Base-by-base conservation (phyloP, 805 yeast genomes). In the Nakazawaea molendinolei region DNA sequence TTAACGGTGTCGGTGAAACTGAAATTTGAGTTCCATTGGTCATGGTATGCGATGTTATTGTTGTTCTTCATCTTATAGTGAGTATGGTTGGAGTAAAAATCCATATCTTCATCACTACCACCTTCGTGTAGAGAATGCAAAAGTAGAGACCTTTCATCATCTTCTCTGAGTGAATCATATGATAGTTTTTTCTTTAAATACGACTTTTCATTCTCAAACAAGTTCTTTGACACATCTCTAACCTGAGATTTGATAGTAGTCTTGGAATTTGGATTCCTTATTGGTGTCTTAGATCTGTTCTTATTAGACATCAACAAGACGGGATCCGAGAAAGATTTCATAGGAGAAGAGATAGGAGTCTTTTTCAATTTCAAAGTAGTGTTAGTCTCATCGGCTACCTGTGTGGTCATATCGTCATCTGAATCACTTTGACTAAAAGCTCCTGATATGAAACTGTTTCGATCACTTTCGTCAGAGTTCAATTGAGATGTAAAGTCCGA, bases 181-280 rank as follows among this genome's bases (percentile, higher is more conserved):
- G 41, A 38, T 9, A 38, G 26, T 30, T 38, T 38, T 28, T 33
- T 33, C 14, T 19, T 34, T n/a, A 33, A 23, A 28, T 38, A 38
- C 12, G 28, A 32, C 28, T 29, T 28, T 16, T 33, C 34, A 3
- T 33, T 29, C 12, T 33, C 38, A 14, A 38, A 38, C 5, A 38
- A 24, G 17, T 29, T 38, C 21, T 30, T 33, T 6, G 38, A 33
- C n/a, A 38, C 41, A 16, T 38, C 33, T 10, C 41, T 23, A 8
- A 38, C 41, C 14, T 38, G 41, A 8, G 41, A 38, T 14, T 20
- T 29, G 19, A 38, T 38, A 28, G 26, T 8, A 12, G 24, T 21
- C 13, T 28, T 13, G 4, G 34, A n/a, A 13, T 24, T 17, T n/a
- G 22, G 14, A 18, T 9, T 12, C n/a, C 20, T 35, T 8, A 12